These are phyloP conservation scores for Dichotomocladium elegans DNA, from an alignment of 371 early-diverging fungal genomes.

Conservation along the genomic window DNA sequence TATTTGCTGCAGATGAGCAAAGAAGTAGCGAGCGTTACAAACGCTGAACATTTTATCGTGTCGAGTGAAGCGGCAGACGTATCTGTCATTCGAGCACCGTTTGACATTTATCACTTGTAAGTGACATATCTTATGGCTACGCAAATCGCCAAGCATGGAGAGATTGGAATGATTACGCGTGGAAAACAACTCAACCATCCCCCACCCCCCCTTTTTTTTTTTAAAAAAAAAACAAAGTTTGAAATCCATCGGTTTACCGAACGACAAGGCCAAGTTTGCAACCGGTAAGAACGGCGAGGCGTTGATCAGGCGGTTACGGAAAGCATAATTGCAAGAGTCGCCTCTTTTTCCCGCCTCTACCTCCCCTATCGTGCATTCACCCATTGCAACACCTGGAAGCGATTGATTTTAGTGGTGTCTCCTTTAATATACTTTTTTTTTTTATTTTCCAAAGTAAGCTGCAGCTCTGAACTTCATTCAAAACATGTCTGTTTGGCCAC, in stretches of 20 bases:
- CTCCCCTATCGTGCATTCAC: no score
- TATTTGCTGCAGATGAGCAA: constrained; percentile 27
- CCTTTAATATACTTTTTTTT: no score
- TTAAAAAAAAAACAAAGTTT: constrained; percentile 13
- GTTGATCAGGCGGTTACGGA: constrained; percentile 5
- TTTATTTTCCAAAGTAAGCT: no score
- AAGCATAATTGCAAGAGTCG: no score
- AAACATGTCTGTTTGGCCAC: no score
- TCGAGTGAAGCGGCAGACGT: constrained; percentile 30
- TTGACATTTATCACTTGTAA: constrained; percentile 34
- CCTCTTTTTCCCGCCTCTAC: no score
- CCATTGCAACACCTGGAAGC: no score
- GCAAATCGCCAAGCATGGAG: neutral
- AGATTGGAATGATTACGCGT: no score
- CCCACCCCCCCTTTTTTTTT: no score
- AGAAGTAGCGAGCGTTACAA: constrained; percentile 15
- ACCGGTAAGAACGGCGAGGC: constrained; percentile 23
- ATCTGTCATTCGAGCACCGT: constrained; percentile 26
- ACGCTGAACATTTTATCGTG: constrained; percentile 18
- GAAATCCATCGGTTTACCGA: constrained; percentile 33
- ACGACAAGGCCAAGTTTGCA: constrained; percentile 31
- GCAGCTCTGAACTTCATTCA: no score
- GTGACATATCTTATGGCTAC: neutral
- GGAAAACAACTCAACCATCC: no score
- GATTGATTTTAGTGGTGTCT: no score